Evolutionary conservation across 2,329 filamentous ascomycete species (phyloP).

Genomic region (Emericellopsis atlantica): DNA sequence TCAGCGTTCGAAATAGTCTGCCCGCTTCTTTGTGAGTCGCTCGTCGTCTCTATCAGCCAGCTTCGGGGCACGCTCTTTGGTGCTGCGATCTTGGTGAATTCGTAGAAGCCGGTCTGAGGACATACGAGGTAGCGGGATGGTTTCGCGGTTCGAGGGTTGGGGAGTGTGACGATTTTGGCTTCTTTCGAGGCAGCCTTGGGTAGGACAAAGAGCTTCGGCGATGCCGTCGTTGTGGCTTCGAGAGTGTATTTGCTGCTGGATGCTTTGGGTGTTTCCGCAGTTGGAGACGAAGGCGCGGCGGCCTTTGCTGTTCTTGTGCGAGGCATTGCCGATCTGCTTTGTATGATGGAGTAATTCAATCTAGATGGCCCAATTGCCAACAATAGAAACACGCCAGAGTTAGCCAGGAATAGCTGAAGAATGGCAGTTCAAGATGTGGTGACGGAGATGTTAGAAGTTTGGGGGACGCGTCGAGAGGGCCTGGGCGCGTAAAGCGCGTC

Average conservation of each 20-base stretch:
- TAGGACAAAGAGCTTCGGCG: slow-evolving; percentile 47
- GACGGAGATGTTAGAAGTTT: neutral
- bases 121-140: slow-evolving; percentile 50
- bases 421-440: neutral
- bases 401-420: too few species aligned
- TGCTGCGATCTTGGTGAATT: slow-evolving; percentile 46
- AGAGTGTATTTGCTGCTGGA: slow-evolving; percentile 19
- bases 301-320: slow-evolving; percentile 33
- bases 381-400: too few species aligned
- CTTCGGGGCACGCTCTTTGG: slow-evolving; percentile 43
- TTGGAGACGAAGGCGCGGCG: slow-evolving; percentile 7
- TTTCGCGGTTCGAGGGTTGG: slow-evolving; percentile 41
- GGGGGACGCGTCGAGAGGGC: slow-evolving; percentile 4
- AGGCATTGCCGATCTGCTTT: slow-evolving; percentile 23
- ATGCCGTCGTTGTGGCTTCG: slow-evolving; percentile 16
- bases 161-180: slow-evolving; percentile 46
- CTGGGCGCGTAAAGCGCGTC: slow-evolving; percentile 4
- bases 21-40: slow-evolving; percentile 3
- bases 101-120: slow-evolving; percentile 48
- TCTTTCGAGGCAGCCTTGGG: slow-evolving; percentile 39
- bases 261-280: slow-evolving; percentile 3
- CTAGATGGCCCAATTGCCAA: too few species aligned
- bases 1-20: slow-evolving; percentile 52
- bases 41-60: slow-evolving; percentile 40
- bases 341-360: too few species aligned